These are phyloP conservation scores for Knoxdaviesia capensis DNA, from an alignment of 2,329 filamentous ascomycete species.

Conservation along the genomic window DNA sequence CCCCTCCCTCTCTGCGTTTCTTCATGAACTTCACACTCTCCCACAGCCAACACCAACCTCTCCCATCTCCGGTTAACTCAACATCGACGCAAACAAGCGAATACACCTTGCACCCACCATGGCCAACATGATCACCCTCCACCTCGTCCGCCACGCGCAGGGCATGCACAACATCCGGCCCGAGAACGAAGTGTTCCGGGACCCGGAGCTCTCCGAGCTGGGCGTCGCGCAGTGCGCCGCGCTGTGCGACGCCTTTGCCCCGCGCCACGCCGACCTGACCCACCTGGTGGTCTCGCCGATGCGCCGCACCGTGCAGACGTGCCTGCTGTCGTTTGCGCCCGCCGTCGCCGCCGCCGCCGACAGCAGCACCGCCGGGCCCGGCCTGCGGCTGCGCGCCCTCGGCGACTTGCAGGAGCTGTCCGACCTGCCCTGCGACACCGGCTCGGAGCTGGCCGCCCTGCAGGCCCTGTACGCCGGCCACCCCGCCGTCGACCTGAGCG, in stretches of 20 bases:
- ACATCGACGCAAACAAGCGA: background rate
- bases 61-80: background rate
- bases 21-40: no score
- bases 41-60: no score
- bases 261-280: slow-evolving; percentile 42
- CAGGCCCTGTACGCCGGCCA: slow-evolving; percentile 35
- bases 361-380: background rate
- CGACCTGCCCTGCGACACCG: slow-evolving; percentile 56
- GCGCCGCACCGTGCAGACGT: slow-evolving; percentile 63
- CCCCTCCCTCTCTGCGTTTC: no score
- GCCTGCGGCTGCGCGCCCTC: slow-evolving; percentile 34
- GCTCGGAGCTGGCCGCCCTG: slow-evolving; percentile 34
- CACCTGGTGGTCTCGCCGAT: slow-evolving; percentile 62
- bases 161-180: slow-evolving; percentile 61
- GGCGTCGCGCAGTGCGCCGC: slow-evolving; percentile 54
- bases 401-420: slow-evolving; percentile 66
- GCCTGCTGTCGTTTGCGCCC: slow-evolving; percentile 45
- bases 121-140: slow-evolving; percentile 27
- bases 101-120: slow-evolving; percentile 12
- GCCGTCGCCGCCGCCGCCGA: slow-evolving; percentile 18
- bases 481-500: slow-evolving; percentile 30
- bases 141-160: slow-evolving; percentile 55
- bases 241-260: slow-evolving; percentile 38
- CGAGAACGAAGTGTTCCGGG: slow-evolving; percentile 52
- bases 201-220: slow-evolving; percentile 59